Percentiles rank a stretch among this genome's conserved stretches.
Conservation (phyloP, 345 rosid species). For the Streptanthus diversifolius region DNA sequence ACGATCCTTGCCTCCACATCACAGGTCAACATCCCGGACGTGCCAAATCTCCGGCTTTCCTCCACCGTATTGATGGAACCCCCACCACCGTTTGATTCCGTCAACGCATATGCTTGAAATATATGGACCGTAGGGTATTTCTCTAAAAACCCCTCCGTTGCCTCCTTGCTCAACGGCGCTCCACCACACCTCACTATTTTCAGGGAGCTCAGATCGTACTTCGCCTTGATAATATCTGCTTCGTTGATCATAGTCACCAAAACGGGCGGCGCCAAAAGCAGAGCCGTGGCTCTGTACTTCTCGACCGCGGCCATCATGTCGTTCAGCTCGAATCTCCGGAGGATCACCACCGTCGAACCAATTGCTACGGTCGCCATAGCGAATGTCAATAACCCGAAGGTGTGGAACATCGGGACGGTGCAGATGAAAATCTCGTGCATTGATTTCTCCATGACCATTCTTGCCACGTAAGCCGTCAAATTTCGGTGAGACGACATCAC, state of each 20-base stretch:
- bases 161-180: slow-evolving; percentile 78
- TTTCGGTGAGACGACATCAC: slow-evolving; percentile 68
- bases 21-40: slow-evolving; percentile 62
- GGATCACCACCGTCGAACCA: slow-evolving; percentile 55
- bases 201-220: slow-evolving; percentile 62
- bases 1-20: slow-evolving; percentile 28
- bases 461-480: slow-evolving; percentile 55
- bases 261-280: slow-evolving; percentile 71
- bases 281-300: slow-evolving; percentile 48
- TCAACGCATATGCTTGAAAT: slow-evolving; percentile 68
- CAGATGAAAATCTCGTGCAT: slow-evolving; percentile 46
- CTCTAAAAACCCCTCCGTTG: slow-evolving; percentile 55
- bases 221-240: slow-evolving; percentile 44
- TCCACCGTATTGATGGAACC: slow-evolving; percentile 52
- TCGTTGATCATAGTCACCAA: slow-evolving; percentile 56
- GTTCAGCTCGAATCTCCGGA: slow-evolving; percentile 59
- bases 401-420: slow-evolving; percentile 84
- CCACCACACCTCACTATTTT: slow-evolving; percentile 54
- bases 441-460: slow-evolving; percentile 51
- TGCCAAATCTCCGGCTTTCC: slow-evolving; percentile 65
- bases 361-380: slow-evolving; percentile 55
- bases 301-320: slow-evolving; percentile 58
- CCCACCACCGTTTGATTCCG: slow-evolving; percentile 69
- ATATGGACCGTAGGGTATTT: slow-evolving; percentile 53
- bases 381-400: slow-evolving; percentile 62